phyloP scores from a whole-genome alignment of 169 alveolate genomes.

The Eimeria zaria region DNA sequence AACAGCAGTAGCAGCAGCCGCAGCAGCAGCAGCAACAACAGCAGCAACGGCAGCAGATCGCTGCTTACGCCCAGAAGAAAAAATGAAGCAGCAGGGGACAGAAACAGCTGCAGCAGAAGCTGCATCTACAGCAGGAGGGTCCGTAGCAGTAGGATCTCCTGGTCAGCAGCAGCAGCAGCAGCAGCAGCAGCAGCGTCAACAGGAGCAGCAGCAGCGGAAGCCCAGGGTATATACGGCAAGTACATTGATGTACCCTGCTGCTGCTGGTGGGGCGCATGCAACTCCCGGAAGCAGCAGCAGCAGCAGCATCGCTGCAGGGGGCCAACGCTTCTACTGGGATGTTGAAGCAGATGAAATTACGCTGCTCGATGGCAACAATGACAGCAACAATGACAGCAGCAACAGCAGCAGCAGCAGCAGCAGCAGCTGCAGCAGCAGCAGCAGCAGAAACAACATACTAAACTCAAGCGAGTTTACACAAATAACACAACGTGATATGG shows the following conservation, averaged over 20 bases:
- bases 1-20: constrained; percentile 24
- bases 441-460: constrained; percentile 21
- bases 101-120: constrained; percentile 50
- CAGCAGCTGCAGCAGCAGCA: constrained; percentile 19
- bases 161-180: neutral
- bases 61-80: neutral
- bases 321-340: constrained; percentile 66
- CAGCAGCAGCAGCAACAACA: constrained; percentile 19
- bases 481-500: neutral
- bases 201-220: constrained; percentile 57
- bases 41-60: constrained; percentile 19
- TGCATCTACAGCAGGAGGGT: neutral
- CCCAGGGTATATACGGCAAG: constrained; percentile 35
- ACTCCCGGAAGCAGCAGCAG: constrained; percentile 59
- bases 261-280: constrained; percentile 6
- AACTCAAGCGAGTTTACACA: constrained; percentile 21
- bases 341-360: constrained; percentile 37
- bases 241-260: neutral
- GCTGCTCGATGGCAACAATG: neutral
- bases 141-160: neutral
- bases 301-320: neutral
- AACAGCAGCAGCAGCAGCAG: constrained; percentile 39
- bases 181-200: constrained; percentile 33
- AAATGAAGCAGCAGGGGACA: neutral
- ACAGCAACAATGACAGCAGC: constrained; percentile 5